Evolutionary conservation across 164 flowering plant genomes (phyloP).

Genomic region (grape (Vitis vinifera)): ASM3070453v1 NC_081810.1:4102001-4102500

Average conservation of each 20-base stretch:
- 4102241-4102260: not conserved
- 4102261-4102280: slow-evolving; percentile 76
- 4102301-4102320: slow-evolving; percentile 87
- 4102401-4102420: slow-evolving; percentile 64
- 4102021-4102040: slow-evolving; percentile 95
- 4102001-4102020: slow-evolving; percentile 1
- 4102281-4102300: slow-evolving; percentile 85
- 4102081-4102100: slow-evolving; percentile 97
- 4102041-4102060: slow-evolving; percentile 89
- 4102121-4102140: slow-evolving; percentile 94
- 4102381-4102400: slow-evolving; percentile 64
- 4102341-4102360: slow-evolving; percentile 79
- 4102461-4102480: not conserved
- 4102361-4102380: slow-evolving; percentile 66
- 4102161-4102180: slow-evolving; percentile 56
- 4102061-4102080: slow-evolving; percentile 92
- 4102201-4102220: not conserved
- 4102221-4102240: not conserved
- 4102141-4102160: slow-evolving; percentile 75
- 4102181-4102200: not conserved
- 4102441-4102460: slow-evolving; percentile 1
- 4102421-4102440: slow-evolving; percentile 72
- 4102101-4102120: slow-evolving; percentile 92
- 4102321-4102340: slow-evolving; percentile 84
- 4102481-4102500: not conserved